Percentiles rank a stretch among this genome's conserved stretches.
phyloP scores from a whole-genome alignment of 768 basidiomycete genomes.

The Xerocomellus amylosporus region DNA sequence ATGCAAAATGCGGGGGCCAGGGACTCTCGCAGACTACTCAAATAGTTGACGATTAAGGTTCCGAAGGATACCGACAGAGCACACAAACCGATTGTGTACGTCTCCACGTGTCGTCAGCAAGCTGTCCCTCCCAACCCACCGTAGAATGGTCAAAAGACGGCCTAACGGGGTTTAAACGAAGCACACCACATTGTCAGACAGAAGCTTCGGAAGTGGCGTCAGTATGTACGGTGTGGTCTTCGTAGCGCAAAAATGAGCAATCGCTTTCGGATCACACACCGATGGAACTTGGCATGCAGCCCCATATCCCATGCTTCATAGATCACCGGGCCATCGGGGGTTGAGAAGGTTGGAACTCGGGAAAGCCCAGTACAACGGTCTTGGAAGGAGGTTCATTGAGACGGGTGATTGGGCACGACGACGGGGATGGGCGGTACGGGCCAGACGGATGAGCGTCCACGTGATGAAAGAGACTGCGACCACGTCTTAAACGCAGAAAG shows the following conservation, averaged over 20 bases:
- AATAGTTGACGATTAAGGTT: not conserved
- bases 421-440: not conserved
- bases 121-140: constrained; percentile 10
- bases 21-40: constrained; percentile 32
- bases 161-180: not conserved
- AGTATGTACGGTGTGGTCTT: constrained; percentile 43
- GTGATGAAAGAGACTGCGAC: constrained; percentile 13
- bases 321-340: constrained; percentile 33
- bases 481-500: constrained; percentile 6
- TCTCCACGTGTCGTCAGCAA: constrained; percentile 20
- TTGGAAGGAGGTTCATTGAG: constrained; percentile 43
- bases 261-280: constrained; percentile 37
- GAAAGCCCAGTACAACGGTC: constrained; percentile 43
- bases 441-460: constrained; percentile 16
- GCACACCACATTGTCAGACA: constrained; percentile 34
- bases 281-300: constrained; percentile 43
- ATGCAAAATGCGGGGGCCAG: constrained; percentile 40
- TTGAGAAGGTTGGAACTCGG: constrained; percentile 26
- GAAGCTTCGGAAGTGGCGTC: constrained; percentile 21
- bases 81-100: constrained; percentile 14
- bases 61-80: not conserved
- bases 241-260: constrained; percentile 49
- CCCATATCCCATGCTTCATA: constrained; percentile 54
- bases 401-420: constrained; percentile 28
- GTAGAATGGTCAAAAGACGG: not conserved